Evolutionary conservation across 257 asterid genomes (phyloP).

Genomic region (Fraxinus anomala): DNA sequence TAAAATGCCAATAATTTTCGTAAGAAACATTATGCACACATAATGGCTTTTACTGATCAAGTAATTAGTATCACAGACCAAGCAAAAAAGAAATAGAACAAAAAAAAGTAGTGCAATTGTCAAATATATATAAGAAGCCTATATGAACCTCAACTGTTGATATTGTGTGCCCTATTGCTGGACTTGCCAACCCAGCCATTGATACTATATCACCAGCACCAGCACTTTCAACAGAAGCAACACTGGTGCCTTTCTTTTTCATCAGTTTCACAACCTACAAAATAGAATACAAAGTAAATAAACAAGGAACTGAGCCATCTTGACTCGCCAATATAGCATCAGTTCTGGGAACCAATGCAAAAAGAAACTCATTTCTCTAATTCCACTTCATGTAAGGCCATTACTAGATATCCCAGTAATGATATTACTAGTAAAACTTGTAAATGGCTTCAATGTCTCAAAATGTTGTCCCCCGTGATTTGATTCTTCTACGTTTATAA

Average conservation of each 20-base stretch:
- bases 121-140: neutral
- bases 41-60: neutral
- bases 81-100: neutral
- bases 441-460: neutral
- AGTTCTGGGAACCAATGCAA: neutral
- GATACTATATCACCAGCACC: slow-evolving; percentile 98
- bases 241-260: slow-evolving; percentile 86
- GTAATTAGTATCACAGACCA: neutral
- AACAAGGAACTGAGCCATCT: slow-evolving; percentile 9
- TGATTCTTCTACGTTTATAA: neutral
- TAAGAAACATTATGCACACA: neutral
- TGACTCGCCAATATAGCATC: neutral
- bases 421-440: slow-evolving; percentile 4
- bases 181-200: slow-evolving; percentile 84
- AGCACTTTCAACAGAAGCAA: slow-evolving; percentile 76
- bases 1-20: neutral
- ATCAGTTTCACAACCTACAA: slow-evolving; percentile 84
- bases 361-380: neutral
- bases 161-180: slow-evolving; percentile 95
- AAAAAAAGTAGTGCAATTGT: slow-evolving; percentile 5
- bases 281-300: neutral
- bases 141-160: slow-evolving; percentile 73
- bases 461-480: neutral
- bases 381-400: slow-evolving; percentile 6
- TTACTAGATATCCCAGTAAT: slow-evolving; percentile 12